Base-by-base conservation (phyloP, 768 basidiomycete genomes). In the Amylocystis lapponica region DNA sequence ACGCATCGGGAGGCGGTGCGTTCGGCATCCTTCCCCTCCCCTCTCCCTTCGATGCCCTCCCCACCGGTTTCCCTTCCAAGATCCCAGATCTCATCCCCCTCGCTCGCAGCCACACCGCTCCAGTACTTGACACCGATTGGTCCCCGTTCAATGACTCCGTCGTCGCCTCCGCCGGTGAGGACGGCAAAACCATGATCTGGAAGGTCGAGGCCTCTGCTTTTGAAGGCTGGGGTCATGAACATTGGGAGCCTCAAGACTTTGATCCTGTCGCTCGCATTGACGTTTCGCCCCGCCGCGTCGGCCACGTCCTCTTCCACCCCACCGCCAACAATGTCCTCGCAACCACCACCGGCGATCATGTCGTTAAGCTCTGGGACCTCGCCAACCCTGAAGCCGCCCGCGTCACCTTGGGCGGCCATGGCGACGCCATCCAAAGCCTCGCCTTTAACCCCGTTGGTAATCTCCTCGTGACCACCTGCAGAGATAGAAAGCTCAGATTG, bases 121-220 rank as follows among this genome's bases (percentile, higher is more conserved):
- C 86, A 20, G 86, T 91, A 23, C 85, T 98, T 27, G 95, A 98
- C 66, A 98, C 95, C 0, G 89, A 87, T 58, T 98, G 93, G 92
- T 90, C 87, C 0, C 94, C 93, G 0, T 91, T 95, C 62, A 83
- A 93, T 57, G 95, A 98, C 65, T 70, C 76, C 5, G 71, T 95
- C 55, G 86, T 96, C 52, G 95, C 87, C 2, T 94, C 91, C 1
- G 90, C 78, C 13, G 92, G 86, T 36, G 95, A 99, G 63, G 96
- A 99, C 60, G 92, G 94, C 32, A 92, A 94, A 57, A 76, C 87
- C 51, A 78, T 90, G 67, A 74, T 99, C 59, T 97, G 92, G 86
- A 87, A 90, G 59, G 81, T 97, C 39, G 64, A 76, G n/a, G 48
- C 70, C 2, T 58, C 61, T 36, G 57, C 64, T 25, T 96, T 97